phyloP scores from a whole-genome alignment of 805 yeast genomes.

The Yamadazyma ubonensis region DNA sequence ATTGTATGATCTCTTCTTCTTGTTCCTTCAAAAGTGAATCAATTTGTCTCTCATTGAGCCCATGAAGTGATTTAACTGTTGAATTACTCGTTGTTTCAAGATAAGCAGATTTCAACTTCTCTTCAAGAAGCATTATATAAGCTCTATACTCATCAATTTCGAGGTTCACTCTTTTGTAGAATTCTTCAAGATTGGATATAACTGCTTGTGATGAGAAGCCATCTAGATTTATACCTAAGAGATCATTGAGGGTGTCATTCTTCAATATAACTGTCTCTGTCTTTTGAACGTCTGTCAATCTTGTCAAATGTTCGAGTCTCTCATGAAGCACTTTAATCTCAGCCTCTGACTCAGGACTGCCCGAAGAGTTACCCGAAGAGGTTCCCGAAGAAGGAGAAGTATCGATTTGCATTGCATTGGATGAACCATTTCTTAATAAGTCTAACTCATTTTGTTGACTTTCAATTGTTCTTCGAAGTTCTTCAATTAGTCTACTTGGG shows the following conservation, averaged over 20 bases:
- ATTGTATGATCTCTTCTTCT: constrained; percentile 64
- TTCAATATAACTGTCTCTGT: constrained; percentile 56
- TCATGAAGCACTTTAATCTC: constrained; percentile 67
- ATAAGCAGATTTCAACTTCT: constrained; percentile 41
- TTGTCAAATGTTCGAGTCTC: constrained; percentile 64
- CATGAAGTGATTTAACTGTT: constrained; percentile 5
- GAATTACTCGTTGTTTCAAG: constrained; percentile 15
- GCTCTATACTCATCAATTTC: constrained; percentile 61
- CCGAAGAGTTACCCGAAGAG: too few relatives aligned
- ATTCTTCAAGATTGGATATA: constrained; percentile 50
- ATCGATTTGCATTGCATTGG: constrained; percentile 8
- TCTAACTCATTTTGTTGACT: constrained; percentile 55
- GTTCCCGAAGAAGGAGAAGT: too few relatives aligned
- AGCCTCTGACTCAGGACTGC: constrained; percentile 41
- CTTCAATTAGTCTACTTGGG: constrained; percentile 44
- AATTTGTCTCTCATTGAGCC: constrained; percentile 16
- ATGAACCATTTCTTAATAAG: constrained; percentile 23
- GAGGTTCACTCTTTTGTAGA: constrained; percentile 43
- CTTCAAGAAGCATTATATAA: constrained; percentile 60
- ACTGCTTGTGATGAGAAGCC: constrained; percentile 36
- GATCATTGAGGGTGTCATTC: constrained; percentile 58
- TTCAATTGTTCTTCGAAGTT: constrained; percentile 59
- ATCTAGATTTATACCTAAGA: constrained; percentile 47
- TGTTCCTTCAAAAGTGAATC: constrained; percentile 52
- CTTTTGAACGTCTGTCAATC: constrained; percentile 60